Base-by-base conservation (phyloP, 2,329 filamentous ascomycete genomes). In the Botrytis fabae region DNA sequence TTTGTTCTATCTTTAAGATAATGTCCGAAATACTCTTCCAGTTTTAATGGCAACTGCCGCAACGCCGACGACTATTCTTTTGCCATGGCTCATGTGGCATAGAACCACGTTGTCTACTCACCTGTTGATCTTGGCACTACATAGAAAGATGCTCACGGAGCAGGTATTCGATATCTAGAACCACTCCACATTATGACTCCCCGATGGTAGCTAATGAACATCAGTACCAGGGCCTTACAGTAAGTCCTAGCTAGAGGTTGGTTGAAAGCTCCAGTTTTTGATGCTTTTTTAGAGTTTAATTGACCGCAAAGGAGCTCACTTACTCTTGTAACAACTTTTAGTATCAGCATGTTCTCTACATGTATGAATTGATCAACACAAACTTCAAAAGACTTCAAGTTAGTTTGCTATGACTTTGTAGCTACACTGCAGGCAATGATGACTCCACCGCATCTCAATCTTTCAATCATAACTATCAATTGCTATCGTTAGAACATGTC, bases 391-490 rank as follows among this genome's bases (percentile, higher is more conserved):
- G 25, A 38, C 14, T 40, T 54, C 25, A 48, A 66, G 51, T 20
- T 51, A 35, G 10, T 68, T 54, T 68, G 35, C 46, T 68, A 54
- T 54, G 35, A 28, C 28, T 68, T 40, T 38, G 32, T 68, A 68
- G 64, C 46, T 54, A 54, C 64, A 54, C 65, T 22, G 65, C 65
- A 68, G 65, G 54, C 35, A 40, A 68, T 54, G 22, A 68, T 68
- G 48, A 42, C 65, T n/a, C 18, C n/a, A 54, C 38, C 57, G 48
- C 18, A 42, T 42, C 38, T 69, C 51, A 42, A 22, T 5, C 28
- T 42, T 28, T 51, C n/a, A 25, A 32, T 44, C 28, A 32, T 32
- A n/a, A 38, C 18, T 25, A 8, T 40, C 14, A 18, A 62, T 18
- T 62, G 14, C 60, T 62, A 62, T 62, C 60, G 35, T 42, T 62